Conservation (phyloP, 2,329 filamentous ascomycete genomes). For the Davidsoniella virescens region DNA sequence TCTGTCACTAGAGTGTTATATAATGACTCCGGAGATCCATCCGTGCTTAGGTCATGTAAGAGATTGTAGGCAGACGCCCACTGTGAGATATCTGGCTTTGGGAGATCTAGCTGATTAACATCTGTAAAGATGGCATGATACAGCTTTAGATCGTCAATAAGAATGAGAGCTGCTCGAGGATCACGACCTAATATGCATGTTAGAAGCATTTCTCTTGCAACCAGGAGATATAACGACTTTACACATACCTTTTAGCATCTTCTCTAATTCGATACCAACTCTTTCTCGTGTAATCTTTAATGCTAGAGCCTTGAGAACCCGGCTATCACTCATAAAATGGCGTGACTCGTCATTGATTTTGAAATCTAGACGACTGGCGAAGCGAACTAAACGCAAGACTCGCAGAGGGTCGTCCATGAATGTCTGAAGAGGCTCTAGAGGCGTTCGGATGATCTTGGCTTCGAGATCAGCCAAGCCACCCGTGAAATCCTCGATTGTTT, state of each 20-base stretch:
- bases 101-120: constrained; percentile 36
- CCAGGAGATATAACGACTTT: background rate
- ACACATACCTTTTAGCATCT: constrained; percentile 60
- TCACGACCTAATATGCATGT: constrained; percentile 32
- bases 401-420: constrained; percentile 89
- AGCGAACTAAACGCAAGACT: constrained; percentile 73
- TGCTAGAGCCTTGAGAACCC: constrained; percentile 64
- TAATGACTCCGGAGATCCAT: constrained; percentile 30
- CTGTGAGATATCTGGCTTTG: constrained; percentile 37
- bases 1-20: constrained; percentile 41
- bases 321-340: constrained; percentile 56
- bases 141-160: constrained; percentile 50
- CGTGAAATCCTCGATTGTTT: constrained; percentile 66
- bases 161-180: constrained; percentile 42
- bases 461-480: constrained; percentile 62
- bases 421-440: constrained; percentile 73
- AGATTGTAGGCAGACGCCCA: constrained; percentile 51
- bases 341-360: constrained; percentile 55
- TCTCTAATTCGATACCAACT: constrained; percentile 73
- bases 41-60: constrained; percentile 34
- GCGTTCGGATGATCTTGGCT: constrained; percentile 60
- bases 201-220: background rate
- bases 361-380: constrained; percentile 73
- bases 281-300: constrained; percentile 86
- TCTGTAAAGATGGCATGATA: constrained; percentile 63